These are phyloP conservation scores for Globisporangium alternatum DNA, from an alignment of 352 stramenopile genomes.

Conservation along the genomic window DNA sequence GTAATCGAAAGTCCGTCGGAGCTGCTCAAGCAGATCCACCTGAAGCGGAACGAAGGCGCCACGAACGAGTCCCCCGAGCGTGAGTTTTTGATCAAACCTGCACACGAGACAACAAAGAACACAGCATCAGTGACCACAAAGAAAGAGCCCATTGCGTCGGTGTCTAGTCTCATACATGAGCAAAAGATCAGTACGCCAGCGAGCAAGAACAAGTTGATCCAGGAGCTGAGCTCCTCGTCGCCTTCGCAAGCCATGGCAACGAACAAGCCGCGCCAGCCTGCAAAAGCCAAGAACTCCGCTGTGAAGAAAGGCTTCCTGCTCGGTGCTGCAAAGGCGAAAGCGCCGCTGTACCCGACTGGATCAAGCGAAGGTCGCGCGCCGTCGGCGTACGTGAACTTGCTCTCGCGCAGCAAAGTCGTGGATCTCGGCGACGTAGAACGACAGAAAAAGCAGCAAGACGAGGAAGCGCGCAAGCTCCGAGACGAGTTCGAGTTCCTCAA, in stretches of 20 bases:
- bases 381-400: constrained; percentile 75
- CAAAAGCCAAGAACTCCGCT: constrained; percentile 20
- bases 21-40: constrained; percentile 52
- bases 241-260: not conserved
- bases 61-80: not conserved
- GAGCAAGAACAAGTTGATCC: constrained; percentile 40
- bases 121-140: not conserved
- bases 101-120: constrained; percentile 1
- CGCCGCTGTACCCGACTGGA: constrained; percentile 62
- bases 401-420: constrained; percentile 79
- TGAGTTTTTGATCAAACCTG: constrained; percentile 13
- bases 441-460: constrained; percentile 32
- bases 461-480: constrained; percentile 20
- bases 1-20: constrained; percentile 46
- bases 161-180: not conserved
- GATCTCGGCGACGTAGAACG: constrained; percentile 54
- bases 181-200: constrained; percentile 2
- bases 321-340: constrained; percentile 25
- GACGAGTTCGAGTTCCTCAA: constrained; percentile 28
- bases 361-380: constrained; percentile 63
- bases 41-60: constrained; percentile 16
- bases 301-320: constrained; percentile 79
- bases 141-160: not conserved
- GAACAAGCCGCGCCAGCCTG: constrained; percentile 2
- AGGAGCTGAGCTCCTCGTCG: constrained; percentile 30